phyloP scores from a whole-genome alignment of 768 basidiomycete genomes.

The Rhodotorula diobovata region DNA sequence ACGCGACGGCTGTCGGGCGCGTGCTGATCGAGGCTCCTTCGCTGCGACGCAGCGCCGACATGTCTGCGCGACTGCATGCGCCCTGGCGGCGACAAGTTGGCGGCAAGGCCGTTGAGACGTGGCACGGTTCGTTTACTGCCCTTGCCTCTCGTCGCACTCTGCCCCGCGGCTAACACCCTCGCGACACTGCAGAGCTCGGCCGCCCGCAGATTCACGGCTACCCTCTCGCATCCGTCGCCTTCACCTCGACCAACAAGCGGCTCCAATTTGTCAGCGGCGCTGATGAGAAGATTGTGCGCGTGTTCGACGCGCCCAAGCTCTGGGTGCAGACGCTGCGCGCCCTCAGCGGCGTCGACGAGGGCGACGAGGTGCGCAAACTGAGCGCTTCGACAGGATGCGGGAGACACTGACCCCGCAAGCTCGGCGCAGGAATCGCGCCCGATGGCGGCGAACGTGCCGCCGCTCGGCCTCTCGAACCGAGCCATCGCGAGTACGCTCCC shows the following conservation, averaged over 20 bases:
- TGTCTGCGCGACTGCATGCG: conserved; percentile 85
- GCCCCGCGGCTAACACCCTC: no score
- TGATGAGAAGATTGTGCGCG: conserved; percentile 90
- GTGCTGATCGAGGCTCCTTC: background rate
- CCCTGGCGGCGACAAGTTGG: conserved; percentile 47
- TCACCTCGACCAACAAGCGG: conserved; percentile 55
- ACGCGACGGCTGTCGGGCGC: background rate
- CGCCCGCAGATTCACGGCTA: conserved; percentile 97
- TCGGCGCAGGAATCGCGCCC: conserved; percentile 55
- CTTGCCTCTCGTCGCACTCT: background rate
- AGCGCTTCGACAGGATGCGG: background rate
- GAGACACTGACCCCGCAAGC: background rate
- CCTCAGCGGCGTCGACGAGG: conserved; percentile 53
- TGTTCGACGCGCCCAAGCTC: conserved; percentile 81
- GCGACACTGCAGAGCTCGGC: conserved; percentile 58
- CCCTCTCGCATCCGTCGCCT: conserved; percentile 74
- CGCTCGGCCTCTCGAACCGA: conserved; percentile 90
- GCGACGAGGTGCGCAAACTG: conserved; percentile 48
- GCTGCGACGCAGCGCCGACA: conserved; percentile 63
- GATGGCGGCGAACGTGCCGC: conserved; percentile 79
- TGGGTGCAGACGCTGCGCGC: conserved; percentile 65
- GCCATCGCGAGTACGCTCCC: conserved; percentile 55
- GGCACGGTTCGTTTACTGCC: conserved; percentile 54
- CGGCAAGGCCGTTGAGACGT: conserved; percentile 48
- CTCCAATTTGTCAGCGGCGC: conserved; percentile 82